Conservation (phyloP, 1,284 basidiomycete species). For the Fomes fomentarius region DNA sequence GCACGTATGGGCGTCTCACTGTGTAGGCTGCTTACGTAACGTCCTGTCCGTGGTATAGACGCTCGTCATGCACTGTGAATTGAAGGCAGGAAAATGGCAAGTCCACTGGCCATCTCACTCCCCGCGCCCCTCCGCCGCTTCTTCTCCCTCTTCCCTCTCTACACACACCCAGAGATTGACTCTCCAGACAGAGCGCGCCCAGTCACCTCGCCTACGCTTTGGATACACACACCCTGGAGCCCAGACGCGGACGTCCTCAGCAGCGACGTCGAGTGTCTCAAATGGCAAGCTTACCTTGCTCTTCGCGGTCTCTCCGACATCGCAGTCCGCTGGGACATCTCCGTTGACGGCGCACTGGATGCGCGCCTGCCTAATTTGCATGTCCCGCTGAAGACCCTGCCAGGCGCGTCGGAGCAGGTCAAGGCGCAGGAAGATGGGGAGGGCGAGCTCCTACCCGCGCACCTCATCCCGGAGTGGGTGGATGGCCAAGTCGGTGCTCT, state of each 20-base stretch:
- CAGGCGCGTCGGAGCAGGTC: slow-evolving; percentile 10
- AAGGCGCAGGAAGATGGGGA: too few species aligned
- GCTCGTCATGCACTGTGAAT: too few species aligned
- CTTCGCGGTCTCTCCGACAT: slow-evolving; percentile 61
- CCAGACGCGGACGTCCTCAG: slow-evolving; percentile 51
- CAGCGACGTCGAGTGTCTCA: slow-evolving; percentile 79
- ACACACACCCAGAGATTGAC: slow-evolving; percentile 50
- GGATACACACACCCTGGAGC: slow-evolving; percentile 57
- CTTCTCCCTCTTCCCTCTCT: slow-evolving; percentile 59
- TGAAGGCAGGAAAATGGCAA: slow-evolving; percentile 20
- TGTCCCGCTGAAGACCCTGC: slow-evolving; percentile 34
- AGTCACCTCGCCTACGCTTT: slow-evolving; percentile 56
- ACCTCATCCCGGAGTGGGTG: slow-evolving; percentile 72
- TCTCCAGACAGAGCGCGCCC: slow-evolving; percentile 48
- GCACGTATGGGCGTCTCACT: too few species aligned
- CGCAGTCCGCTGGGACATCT: slow-evolving; percentile 65
- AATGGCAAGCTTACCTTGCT: too few species aligned
- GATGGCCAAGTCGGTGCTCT: slow-evolving; percentile 48
- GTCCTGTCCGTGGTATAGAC: too few species aligned
- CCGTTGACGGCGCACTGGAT: slow-evolving; percentile 65
- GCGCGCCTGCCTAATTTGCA: slow-evolving; percentile 69
- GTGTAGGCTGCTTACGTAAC: too few species aligned
- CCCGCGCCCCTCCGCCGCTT: slow-evolving; percentile 47
- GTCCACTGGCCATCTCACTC: slow-evolving; percentile 25
- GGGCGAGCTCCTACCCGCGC: slow-evolving; percentile 61